phyloP scores from a whole-genome alignment of 306 rosid species.

The Quercus dentata region DNA sequence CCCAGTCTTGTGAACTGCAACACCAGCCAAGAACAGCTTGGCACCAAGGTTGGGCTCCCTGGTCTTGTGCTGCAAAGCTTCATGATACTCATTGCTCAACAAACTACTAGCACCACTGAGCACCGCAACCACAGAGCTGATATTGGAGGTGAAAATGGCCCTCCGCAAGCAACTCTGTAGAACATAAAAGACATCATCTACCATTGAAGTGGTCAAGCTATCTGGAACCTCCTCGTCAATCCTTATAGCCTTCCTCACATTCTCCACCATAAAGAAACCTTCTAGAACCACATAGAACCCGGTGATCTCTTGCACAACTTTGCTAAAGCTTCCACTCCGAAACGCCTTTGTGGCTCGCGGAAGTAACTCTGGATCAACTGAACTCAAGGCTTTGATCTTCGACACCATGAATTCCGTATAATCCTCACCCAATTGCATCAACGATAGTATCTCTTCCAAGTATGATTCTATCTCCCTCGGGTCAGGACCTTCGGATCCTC shows the following conservation, averaged over 20 bases:
- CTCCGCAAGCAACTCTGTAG: slow-evolving; percentile 88
- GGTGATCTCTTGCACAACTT: slow-evolving; percentile 78
- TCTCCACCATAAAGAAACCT: slow-evolving; percentile 98
- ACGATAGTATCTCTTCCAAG: slow-evolving; percentile 78
- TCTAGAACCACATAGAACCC: slow-evolving; percentile 89
- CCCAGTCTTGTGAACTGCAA: slow-evolving; percentile 83
- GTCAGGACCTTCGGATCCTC: slow-evolving; percentile 73
- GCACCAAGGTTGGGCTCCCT: slow-evolving; percentile 95
- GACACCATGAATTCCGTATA: slow-evolving; percentile 84
- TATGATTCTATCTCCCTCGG: slow-evolving; percentile 82
- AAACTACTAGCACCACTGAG: slow-evolving; percentile 87
- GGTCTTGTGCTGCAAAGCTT: slow-evolving; percentile 76
- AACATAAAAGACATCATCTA: slow-evolving; percentile 94
- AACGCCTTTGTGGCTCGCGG: slow-evolving; percentile 89
- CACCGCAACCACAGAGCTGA: slow-evolving; percentile 85
- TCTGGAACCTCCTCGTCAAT: slow-evolving; percentile 86
- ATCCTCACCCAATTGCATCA: slow-evolving; percentile 94
- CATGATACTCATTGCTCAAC: slow-evolving; percentile 80
- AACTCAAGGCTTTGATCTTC: slow-evolving; percentile 74
- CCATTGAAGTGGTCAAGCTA: slow-evolving; percentile 94
- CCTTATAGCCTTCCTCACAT: slow-evolving; percentile 83
- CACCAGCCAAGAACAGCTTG: slow-evolving; percentile 89
- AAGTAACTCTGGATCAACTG: slow-evolving; percentile 79
- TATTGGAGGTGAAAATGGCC: slow-evolving; percentile 82
- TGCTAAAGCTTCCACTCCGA: slow-evolving; percentile 84